These are phyloP conservation scores for Saraca asoca DNA, from an alignment of 331 rosid genomes.

Conservation along the genomic window DNA sequence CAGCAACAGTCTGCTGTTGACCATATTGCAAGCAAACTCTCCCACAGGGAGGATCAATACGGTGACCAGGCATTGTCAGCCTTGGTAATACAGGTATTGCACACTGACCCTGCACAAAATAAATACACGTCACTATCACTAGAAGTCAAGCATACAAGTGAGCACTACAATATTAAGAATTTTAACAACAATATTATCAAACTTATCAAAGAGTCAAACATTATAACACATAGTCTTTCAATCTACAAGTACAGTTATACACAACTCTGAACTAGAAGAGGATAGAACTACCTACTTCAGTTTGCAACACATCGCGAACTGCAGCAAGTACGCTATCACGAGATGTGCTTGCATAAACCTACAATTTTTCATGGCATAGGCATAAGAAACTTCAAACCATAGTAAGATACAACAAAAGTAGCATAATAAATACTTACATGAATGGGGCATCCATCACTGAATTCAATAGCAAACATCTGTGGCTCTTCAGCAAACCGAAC, in stretches of 20 bases:
- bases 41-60: slow-evolving; percentile 96
- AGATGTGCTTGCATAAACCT: slow-evolving; percentile 98
- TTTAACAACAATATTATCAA: slow-evolving; percentile 20
- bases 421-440: slow-evolving; percentile 65
- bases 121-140: neutral
- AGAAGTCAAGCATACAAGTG: slow-evolving; percentile 47
- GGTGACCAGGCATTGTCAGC: slow-evolving; percentile 99
- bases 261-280: slow-evolving; percentile 39
- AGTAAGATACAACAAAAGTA: slow-evolving; percentile 31
- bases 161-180: slow-evolving; percentile 19
- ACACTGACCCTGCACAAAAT: slow-evolving; percentile 75
- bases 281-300: slow-evolving; percentile 89
- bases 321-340: slow-evolving; percentile 98
- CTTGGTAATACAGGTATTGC: slow-evolving; percentile 92
- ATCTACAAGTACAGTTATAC: slow-evolving; percentile 29
- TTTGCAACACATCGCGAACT: slow-evolving; percentile 89
- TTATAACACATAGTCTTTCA: slow-evolving; percentile 11
- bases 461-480: slow-evolving; percentile 98
- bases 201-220: neutral
- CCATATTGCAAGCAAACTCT: slow-evolving; percentile 80
- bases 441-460: slow-evolving; percentile 93
- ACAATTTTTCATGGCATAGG: slow-evolving; percentile 34
- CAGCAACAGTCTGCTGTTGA: slow-evolving; percentile 57
- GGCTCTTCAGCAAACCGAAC: slow-evolving; percentile 99
- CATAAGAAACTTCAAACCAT: slow-evolving; percentile 44